Conservation (phyloP, 768 basidiomycete species). For the Strobilomyces confusus region DNA sequence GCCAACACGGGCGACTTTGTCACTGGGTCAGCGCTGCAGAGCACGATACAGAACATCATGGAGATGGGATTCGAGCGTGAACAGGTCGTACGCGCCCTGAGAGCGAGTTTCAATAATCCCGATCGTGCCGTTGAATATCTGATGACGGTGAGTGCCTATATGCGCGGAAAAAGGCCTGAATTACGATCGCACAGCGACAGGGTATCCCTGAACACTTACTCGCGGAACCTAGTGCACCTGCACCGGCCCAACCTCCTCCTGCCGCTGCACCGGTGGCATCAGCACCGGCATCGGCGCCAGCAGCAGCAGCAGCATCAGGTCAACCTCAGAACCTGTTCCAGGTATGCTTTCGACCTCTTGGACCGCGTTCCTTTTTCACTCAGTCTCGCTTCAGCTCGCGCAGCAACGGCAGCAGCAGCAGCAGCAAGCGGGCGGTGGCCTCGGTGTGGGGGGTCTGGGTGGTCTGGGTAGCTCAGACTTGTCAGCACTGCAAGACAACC, state of each 20-base stretch:
- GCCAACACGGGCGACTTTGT: constrained; percentile 59
- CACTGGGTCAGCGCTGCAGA: constrained; percentile 70
- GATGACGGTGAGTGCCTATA: constrained; percentile 63
- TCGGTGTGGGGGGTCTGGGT: constrained; percentile 24
- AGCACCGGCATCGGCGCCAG: constrained; percentile 30
- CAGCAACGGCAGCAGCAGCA: constrained; percentile 56
- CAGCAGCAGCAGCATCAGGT: constrained; percentile 27
- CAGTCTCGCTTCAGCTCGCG: constrained; percentile 49
- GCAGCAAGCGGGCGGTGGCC: constrained; percentile 19
- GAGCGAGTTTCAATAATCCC: constrained; percentile 96
- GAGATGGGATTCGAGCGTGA: constrained; percentile 95
- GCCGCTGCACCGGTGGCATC: constrained; percentile 28
- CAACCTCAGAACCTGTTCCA: constrained; percentile 86
- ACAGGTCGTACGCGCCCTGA: constrained; percentile 76
- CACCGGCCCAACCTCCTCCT: constrained; percentile 36
- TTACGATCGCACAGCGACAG: constrained; percentile 37
- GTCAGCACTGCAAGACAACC: constrained; percentile 53
- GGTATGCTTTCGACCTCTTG: constrained; percentile 36
- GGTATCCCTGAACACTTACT: constrained; percentile 60
- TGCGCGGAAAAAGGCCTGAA: neutral
- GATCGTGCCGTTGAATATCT: constrained; percentile 98
- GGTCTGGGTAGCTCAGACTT: constrained; percentile 37
- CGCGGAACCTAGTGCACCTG: constrained; percentile 43
- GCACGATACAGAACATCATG: constrained; percentile 75
- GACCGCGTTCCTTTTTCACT: neutral